Base-by-base conservation (phyloP, 345 rosid genomes). In the Gossypium raimondii region DNA sequence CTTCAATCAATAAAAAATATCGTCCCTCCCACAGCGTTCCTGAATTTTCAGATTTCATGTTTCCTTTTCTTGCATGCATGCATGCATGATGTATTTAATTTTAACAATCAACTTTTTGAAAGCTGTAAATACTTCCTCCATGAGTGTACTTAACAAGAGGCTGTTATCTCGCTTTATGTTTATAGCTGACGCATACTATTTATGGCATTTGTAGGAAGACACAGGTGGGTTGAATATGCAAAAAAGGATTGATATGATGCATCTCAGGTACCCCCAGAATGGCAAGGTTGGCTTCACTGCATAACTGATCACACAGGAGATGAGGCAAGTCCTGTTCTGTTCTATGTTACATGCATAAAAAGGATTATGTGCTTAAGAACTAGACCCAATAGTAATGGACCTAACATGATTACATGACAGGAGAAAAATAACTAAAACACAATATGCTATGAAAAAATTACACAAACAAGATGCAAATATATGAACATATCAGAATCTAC, bases 241-340 rank as follows among this genome's bases (percentile, higher is more conserved):
- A 85, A 87, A 51, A 93, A 91, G 82, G 78, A 79, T 67, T 92
- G 97, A 48, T 95, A 95, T 82, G 93, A 93, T 62, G 99, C 98
- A 79, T 95, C 98, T 73, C 98, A 93, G 87, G 99, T 95, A 73
- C 99, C 99, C 73, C 77, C 98, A 3, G 99, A 95, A 76, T 95
- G 99, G 99, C 99, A 95, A 12, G 97, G 97, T 18, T 91, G 98
- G 99, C 97, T 95, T 76, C 99, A 95, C 78, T 83, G 50, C 82
- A 78, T 95, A 77, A 95, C 98, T 17, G 98, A 95, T 85, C 96
- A 89, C 83, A 95, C 99, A 7, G 97, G 99, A 64, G 97, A 95
- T 51, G 94, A 95, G 91, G 98, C 87, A 85, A 81, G 76, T 60
- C 71, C 17, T 27, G 25, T 20, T 58, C 8, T 52, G 67, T 27